phyloP scores from a whole-genome alignment of 2,329 filamentous ascomycete species.

The Colletotrichum sojae region DNA sequence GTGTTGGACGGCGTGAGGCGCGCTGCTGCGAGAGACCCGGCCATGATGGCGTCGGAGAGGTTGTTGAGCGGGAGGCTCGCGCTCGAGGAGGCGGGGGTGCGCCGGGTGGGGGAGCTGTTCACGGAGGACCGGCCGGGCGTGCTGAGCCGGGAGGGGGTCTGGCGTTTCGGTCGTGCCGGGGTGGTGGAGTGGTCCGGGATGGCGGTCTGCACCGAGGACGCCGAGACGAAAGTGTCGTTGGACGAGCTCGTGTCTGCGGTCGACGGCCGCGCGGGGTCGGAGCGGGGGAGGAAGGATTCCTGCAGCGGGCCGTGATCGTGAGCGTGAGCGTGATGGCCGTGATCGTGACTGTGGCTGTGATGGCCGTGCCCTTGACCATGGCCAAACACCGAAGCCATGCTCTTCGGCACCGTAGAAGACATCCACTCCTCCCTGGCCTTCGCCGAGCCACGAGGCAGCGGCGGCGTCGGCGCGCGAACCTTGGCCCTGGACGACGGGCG shows the following conservation, averaged over 20 bases:
- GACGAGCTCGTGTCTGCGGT: constrained; percentile 43
- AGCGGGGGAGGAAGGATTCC: background rate
- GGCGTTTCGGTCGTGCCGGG: background rate
- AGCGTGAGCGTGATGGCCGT: too few species aligned
- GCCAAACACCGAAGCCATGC: constrained; percentile 15
- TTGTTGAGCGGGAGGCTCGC: constrained; percentile 71
- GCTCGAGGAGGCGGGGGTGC: constrained; percentile 47
- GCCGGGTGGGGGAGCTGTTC: constrained; percentile 53
- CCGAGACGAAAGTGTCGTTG: constrained; percentile 47
- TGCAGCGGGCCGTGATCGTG: background rate
- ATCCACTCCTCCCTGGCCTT: background rate
- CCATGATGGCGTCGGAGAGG: constrained; percentile 81
- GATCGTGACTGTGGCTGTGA: too few species aligned
- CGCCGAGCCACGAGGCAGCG: constrained; percentile 49
- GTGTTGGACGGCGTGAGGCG: constrained; percentile 61
- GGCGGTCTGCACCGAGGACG: constrained; percentile 46
- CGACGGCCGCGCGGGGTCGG: constrained; percentile 34
- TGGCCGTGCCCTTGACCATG: background rate
- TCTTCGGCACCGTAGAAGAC: background rate
- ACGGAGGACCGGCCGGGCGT: constrained; percentile 32
- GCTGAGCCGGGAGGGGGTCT: constrained; percentile 21
- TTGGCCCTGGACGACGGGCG: constrained; percentile 44
- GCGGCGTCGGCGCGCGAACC: constrained; percentile 53
- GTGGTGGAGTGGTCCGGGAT: constrained; percentile 2
- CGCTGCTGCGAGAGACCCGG: constrained; percentile 79